Evolutionary conservation across 768 basidiomycete species (phyloP), one percentile per base, ranked within the genome.

Genomic region (Psilocybe cubensis): DNA sequence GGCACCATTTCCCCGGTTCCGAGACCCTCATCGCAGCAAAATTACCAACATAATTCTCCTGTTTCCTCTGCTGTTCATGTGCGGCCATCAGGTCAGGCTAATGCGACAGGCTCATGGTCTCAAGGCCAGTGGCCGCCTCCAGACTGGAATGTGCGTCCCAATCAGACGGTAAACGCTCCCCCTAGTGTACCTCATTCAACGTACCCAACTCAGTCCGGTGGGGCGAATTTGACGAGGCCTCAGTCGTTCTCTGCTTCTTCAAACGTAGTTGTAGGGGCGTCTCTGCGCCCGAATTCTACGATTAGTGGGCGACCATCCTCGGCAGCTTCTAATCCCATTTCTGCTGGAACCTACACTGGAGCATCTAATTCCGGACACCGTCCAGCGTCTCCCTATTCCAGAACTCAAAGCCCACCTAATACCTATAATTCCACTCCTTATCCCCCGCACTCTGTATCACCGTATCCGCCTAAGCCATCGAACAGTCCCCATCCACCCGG

Each of bases 91-190:
- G 14, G 24, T 20, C 48, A 28, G 18, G 45, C 17, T 2, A 25
- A 4, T 14, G 3, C 35, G 20, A 4, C 61, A 6, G 61, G 57
- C n/a, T 50, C 49, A 24, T 69, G 64, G 70, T 57, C 69, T 14
- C 74, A 72, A 51, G 52, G 54, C 10, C 73, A 73, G 51, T 79
- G 79, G 80, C 78, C 79, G 24, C 79, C 79, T 57, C 64, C 74
- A 20, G 78, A 79, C 48, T 79, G 79, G 79, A 66, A 72, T 18
- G 50, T 69, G 3, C 57, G 60, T 48, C 46, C 63, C 42, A 54
- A 27, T 38, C 53, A 68, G 58, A 28, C 59, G 53, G 18, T 64
- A 58, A 14, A 65, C 54, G 45, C 56, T 55, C 50, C 56, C 33
- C 33, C 59, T 14, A 27, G 47, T 35, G 46, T 54, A 14, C 28